Base-by-base conservation (phyloP, 2,329 filamentous ascomycete genomes). In the Phialophora expanda region DNA sequence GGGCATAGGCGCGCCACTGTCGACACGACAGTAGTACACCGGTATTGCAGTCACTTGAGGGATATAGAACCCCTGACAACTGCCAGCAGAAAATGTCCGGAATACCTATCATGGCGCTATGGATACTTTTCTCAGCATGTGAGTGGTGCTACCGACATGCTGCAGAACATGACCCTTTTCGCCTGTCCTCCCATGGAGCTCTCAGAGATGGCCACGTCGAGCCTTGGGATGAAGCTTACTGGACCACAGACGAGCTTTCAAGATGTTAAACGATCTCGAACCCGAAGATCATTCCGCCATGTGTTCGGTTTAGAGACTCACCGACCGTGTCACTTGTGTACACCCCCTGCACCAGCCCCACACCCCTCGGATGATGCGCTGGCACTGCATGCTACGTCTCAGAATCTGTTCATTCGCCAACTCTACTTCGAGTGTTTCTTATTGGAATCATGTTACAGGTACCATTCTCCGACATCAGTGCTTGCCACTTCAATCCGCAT, bases 311-410 rank as follows among this genome's bases (percentile, higher is more conserved):
- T 62, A 54, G 48, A 65, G 57, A 53, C 63, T 69, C 67, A 67
- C 67, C 67, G 67, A 67, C 67, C 63, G 53, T 56, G 44, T 56
- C 57, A 65, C 63, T 53, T 64, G 46, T 61, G 62, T 51, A 41
- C 12, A 46, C 66, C 56, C 64, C 55, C 56, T 65, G 57, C 38
- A 48, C 55, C 32, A 20, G 67, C 61, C 62, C 67, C 67, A 67
- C 65, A 61, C 56, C n/a, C n/a, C 62, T 54, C 65, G 65, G 59
- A 59, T 66, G 67, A 69, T 69, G 67, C 67, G 67, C 48, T 69
- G 67, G 67, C 67, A 67, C 56, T 66, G 67, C 67, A 65, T 56
- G 11, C 56, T 57, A 32, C 64, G 17, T 64, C 61, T 60, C 34
- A 22, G 61, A 64, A 53, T 51, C 30, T 41, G 30, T 50, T 41